Percentiles rank a stretch among this genome's conserved stretches.
phyloP scores from a whole-genome alignment of 306 rosid species.

The Pterocarpus macrocarpus region DNA sequence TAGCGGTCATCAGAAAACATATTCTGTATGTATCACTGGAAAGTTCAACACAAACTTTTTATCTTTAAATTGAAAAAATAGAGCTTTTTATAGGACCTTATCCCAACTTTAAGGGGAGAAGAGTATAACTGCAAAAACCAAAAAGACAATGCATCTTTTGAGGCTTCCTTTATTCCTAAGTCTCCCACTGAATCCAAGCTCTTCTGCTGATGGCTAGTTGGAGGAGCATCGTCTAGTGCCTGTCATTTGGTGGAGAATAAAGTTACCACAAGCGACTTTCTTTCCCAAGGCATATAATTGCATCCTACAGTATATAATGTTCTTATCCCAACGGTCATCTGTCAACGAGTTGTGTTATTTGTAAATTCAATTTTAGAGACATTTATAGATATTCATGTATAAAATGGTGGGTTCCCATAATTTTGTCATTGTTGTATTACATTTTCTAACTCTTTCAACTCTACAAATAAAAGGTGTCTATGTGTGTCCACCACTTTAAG shows the following conservation, averaged over 20 bases:
- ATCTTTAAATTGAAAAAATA: neutral
- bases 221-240: slow-evolving; percentile 22
- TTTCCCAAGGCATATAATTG: neutral
- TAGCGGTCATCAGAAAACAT: neutral
- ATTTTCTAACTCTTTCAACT: no score
- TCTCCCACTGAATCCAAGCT: slow-evolving; percentile 35
- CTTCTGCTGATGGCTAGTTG: neutral
- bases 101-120: neutral
- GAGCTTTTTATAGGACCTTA: neutral
- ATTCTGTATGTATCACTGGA: neutral
- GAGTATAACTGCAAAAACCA: neutral
- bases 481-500: no score
- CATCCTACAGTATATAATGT: slow-evolving; percentile 8
- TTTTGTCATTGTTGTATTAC: no score
- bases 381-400: no score
- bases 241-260: slow-evolving; percentile 22
- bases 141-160: neutral
- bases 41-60: neutral
- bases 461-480: no score
- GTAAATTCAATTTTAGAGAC: no score
- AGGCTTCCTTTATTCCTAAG: slow-evolving; percentile 21
- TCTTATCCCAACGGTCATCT: neutral
- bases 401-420: no score
- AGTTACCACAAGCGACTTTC: neutral
- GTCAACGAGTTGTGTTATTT: no score